Evolutionary conservation across 2,329 filamentous ascomycete species (phyloP), one percentile per base, ranked within the genome.

Genomic region (Cladophialophora bantiana): DNA sequence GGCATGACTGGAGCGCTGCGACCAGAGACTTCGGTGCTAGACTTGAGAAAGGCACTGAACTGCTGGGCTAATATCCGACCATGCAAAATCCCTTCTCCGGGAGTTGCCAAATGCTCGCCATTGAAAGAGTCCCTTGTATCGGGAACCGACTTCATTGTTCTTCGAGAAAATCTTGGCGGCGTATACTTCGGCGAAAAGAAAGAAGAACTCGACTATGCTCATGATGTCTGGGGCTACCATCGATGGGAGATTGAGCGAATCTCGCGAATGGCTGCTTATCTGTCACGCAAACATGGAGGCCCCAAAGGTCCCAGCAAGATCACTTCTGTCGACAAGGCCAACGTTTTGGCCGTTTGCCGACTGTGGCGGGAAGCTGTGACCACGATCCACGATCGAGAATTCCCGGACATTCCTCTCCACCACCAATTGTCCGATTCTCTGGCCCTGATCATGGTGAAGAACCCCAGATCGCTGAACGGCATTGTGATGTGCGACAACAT

Each of bases 381-480:
- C 58, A 90, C 94, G 80, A 87, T 92, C 57, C 93, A 96, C 83
- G 85, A 83, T 72, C 86, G 87, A 61, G 94, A 97, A 83, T 97
- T 94, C 79, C 92, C 94, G 2, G 87, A 94, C 76, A 82, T 97
- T 54, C 88, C 90, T 81, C 80, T 94, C 20, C 85, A 88, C 67
- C 93, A 96, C 77, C 93, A 97, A 79, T 86, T 97, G 50, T 96
- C 96, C 73, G 94, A 97, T 81, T 92, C 88, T 60, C 93, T 93
- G 15, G 93, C 93, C 71, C 93, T 97, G 91, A 83, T 97, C 72
- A 90, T 97, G 88, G 88, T 96, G 75, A 96, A 94, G 85, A 95
- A 93, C 81, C 94, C 93, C 7, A 84, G 88, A 13, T 86, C 85
- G 1, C 83, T 97, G 62, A 97, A 97, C 77, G 94, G 94, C 55